Evolutionary conservation across 2,329 filamentous ascomycete genomes (phyloP).

Genomic region (Aspergillus fructus): DNA sequence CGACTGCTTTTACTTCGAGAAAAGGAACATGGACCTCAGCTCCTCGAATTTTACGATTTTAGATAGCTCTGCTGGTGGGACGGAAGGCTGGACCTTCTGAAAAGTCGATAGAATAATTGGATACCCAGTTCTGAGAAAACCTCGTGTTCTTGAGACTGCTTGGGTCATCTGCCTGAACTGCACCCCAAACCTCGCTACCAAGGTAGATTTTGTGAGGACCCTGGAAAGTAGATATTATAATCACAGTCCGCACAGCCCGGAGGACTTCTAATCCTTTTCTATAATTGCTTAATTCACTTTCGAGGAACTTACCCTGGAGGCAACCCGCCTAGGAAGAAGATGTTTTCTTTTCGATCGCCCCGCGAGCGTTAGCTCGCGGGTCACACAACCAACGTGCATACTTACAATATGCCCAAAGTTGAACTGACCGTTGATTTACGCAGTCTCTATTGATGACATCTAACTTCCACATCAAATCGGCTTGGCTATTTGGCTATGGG

Average conservation of each 20-base stretch:
- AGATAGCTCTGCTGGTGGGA: constrained; percentile 48
- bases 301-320: too few species aligned
- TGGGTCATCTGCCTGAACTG: too few species aligned
- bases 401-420: too few species aligned
- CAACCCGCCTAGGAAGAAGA: too few species aligned
- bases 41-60: constrained; percentile 84
- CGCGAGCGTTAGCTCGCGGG: too few species aligned
- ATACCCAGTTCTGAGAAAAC: neutral
- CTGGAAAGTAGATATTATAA: constrained; percentile 2
- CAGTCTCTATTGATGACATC: neutral
- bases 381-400: neutral
- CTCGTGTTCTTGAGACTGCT: neutral
- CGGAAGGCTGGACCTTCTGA: neutral
- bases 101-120: neutral
- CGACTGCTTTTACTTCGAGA: constrained; percentile 85
- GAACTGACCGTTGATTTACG: neutral
- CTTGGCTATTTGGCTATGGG: neutral
- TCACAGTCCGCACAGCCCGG: too few species aligned
- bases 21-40: constrained; percentile 65
- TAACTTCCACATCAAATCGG: neutral
- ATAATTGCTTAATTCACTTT: too few species aligned
- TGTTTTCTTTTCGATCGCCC: too few species aligned
- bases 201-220: neutral
- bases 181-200: neutral
- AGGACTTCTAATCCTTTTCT: too few species aligned